A percentile compares a stretch with the other conserved stretches of the same genome.
phyloP scores from a whole-genome alignment of 805 yeast genomes.

The Zygosaccharomyces lentus region DNA sequence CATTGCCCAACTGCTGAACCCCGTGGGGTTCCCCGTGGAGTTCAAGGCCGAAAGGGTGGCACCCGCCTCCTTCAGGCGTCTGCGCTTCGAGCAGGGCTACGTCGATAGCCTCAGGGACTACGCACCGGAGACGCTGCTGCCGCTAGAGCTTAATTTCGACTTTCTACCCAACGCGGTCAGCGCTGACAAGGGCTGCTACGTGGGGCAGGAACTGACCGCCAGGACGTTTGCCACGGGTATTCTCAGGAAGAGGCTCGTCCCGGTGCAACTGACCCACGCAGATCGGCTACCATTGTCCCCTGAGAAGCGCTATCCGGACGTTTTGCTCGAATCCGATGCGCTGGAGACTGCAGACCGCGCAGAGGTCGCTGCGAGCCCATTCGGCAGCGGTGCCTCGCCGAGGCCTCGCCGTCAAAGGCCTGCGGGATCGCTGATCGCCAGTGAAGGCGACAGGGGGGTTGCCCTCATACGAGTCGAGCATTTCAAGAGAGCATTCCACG shows the following conservation, averaged over 20 bases:
- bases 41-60: conserved; percentile 16
- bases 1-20: conserved; percentile 28
- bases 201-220: conserved; percentile 93
- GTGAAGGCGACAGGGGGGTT: conserved; percentile 59
- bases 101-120: conserved; percentile 53
- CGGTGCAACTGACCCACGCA: conserved; percentile 41
- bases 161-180: conserved; percentile 67
- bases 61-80: conserved; percentile 37
- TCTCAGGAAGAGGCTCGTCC: conserved; percentile 77
- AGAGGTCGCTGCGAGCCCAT: conserved; percentile 36
- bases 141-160: conserved; percentile 83
- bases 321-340: conserved; percentile 5
- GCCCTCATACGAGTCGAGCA: conserved; percentile 53
- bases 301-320: conserved; percentile 13
- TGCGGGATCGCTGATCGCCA: conserved; percentile 58
- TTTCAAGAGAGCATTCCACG: conserved; percentile 27
- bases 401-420: conserved; percentile 40
- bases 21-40: conserved; percentile 25
- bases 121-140: conserved; percentile 52
- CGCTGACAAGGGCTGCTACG: conserved; percentile 89
- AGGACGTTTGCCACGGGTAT: conserved; percentile 80
- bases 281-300: background rate
- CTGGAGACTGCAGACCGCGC: conserved; percentile 1
- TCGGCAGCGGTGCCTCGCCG: conserved; percentile 29
- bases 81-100: conserved; percentile 45